Base-by-base conservation (phyloP, 1,284 basidiomycete genomes). In the Leccinum glutinopallens region DNA sequence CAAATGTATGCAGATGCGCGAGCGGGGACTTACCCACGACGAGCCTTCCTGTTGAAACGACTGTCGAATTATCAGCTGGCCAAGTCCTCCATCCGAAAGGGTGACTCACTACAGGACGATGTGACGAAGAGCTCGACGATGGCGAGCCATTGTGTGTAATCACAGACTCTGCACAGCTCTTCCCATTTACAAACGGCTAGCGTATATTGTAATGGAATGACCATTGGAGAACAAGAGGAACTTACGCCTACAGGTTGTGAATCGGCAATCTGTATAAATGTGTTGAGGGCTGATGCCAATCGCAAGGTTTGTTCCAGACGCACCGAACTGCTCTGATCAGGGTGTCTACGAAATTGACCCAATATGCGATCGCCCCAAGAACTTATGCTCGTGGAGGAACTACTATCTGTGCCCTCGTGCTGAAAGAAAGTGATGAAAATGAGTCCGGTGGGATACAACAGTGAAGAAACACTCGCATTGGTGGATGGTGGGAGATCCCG, bases 241-340 rank as follows among this genome's bases (percentile, higher is more conserved):
- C 72, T 17, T 63, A 73, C 70, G 15, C 55, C 59, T 5, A 37
- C 33, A 39, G 57, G 37, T 33, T 3, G 61, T 2, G 19, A 29
- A 17, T 33, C 54, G 43, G 63, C 33, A 8, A 22, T 22, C 72
- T 73, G 4, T 5, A 17, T 35, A 58, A 57, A 7, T 25, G 15
- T 6, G 25, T 61, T 33, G 22, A 6, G 0, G 15, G 10, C n/a
- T 8, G 29, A 32, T 57, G 37, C 2, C 2, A 8, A 39, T 58
- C 8, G 4, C 15, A n/a, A 6, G 6, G 5, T 32, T 22, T n/a
- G 17, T 51, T 49, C 17, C 2, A 35, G 7, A 61, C 70, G 25
- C n/a, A 73, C 70, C 54, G 19, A 9, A 17, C 5, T 8, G 15
- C 15, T 33, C 29, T 19, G 46, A 6, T 54, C 53, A 7, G 17